These are phyloP conservation scores for Ustilago nuda DNA, from an alignment of 1,284 basidiomycete genomes.

Conservation along the genomic window DNA sequence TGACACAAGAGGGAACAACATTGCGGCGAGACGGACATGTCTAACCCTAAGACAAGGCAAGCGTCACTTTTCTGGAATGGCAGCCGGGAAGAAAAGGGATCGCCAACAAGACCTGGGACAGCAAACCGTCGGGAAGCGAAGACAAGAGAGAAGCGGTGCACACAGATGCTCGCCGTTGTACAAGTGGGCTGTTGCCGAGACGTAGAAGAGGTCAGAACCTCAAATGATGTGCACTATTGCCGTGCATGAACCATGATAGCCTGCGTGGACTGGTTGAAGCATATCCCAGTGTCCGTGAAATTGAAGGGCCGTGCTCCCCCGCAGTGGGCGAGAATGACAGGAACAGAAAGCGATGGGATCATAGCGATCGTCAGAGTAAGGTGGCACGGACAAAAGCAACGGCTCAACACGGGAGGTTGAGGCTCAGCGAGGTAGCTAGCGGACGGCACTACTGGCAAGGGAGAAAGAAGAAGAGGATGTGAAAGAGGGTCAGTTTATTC, in stretches of 20 bases:
- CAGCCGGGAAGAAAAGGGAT: too few species aligned
- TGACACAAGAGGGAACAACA: background rate
- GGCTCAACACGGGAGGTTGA: background rate
- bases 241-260: too few species aligned
- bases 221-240: background rate
- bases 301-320: slow-evolving; percentile 6
- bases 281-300: too few species aligned
- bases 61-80: too few species aligned
- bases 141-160: background rate
- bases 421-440: background rate
- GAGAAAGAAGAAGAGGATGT: slow-evolving; percentile 1
- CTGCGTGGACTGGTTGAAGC: background rate
- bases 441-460: background rate
- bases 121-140: background rate
- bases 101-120: background rate
- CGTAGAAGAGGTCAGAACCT: background rate
- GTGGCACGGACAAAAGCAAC: background rate
- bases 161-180: background rate
- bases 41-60: background rate
- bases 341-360: background rate
- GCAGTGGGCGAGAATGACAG: background rate
- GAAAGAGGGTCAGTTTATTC: slow-evolving; percentile 6
- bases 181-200: background rate
- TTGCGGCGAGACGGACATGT: background rate
- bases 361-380: background rate